phyloP scores from a whole-genome alignment of 129 eudicot species.

The Heracleum sosnowskyi region DNA sequence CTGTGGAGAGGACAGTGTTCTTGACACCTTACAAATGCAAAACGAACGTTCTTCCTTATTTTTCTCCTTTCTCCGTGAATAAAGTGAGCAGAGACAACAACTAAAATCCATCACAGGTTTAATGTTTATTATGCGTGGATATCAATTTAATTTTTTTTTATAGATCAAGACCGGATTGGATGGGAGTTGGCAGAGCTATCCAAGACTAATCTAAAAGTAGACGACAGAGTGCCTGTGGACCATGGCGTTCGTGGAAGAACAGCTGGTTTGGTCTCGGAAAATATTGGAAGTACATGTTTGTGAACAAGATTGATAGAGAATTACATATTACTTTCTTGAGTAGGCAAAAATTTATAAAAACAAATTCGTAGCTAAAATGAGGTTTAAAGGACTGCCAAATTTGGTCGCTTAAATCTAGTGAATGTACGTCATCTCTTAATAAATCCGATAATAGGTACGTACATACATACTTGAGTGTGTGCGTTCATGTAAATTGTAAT shows the following conservation, averaged over 20 bases:
- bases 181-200: neutral
- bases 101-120: neutral
- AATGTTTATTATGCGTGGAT: neutral
- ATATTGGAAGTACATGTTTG: neutral
- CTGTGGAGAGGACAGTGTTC: neutral
- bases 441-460: neutral
- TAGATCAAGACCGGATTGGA: neutral
- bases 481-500: no score
- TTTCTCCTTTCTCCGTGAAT: neutral
- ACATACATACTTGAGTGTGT: neutral
- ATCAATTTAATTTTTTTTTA: neutral
- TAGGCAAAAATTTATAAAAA: neutral
- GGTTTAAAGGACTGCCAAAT: no score
- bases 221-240: neutral
- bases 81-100: constrained; percentile 1
- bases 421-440: no score
- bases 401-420: neutral
- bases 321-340: neutral
- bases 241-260: constrained; percentile 5
- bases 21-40: neutral
- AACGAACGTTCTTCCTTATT: constrained; percentile 4
- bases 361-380: no score
- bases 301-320: neutral
- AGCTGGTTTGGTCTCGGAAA: neutral
- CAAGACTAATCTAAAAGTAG: neutral